Conservation (phyloP, 176 grass and related monocot species). For the Raddia guianensis region DNA sequence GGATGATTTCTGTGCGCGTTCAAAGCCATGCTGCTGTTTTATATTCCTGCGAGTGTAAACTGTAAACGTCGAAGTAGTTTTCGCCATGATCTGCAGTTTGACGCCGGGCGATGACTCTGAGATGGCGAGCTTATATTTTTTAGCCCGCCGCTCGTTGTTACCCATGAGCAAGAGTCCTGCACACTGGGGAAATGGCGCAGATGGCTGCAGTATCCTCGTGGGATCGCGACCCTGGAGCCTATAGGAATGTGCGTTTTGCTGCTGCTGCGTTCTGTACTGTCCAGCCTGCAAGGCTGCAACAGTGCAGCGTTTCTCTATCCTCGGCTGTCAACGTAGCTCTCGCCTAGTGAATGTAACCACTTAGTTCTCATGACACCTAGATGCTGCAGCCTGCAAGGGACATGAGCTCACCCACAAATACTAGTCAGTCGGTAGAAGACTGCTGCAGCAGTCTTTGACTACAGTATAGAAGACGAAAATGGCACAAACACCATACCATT, state of each 20-base stretch:
- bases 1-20: neutral
- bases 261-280: neutral
- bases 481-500: no score
- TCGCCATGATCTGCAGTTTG: neutral
- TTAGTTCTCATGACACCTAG: neutral
- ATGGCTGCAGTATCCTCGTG: neutral
- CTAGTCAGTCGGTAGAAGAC: neutral
- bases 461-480: neutral
- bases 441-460: neutral
- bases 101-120: neutral
- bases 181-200: neutral
- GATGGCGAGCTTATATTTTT: neutral
- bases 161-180: slow-evolving; percentile 2
- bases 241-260: neutral
- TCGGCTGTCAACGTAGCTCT: slow-evolving; percentile 7
- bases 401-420: neutral
- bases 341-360: slow-evolving; percentile 13
- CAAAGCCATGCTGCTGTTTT: slow-evolving; percentile 33
- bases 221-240: neutral
- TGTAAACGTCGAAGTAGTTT: slow-evolving; percentile 3
- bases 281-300: neutral
- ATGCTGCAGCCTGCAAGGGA: neutral
- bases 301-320: neutral
- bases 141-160: neutral
- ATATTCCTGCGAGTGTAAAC: neutral